Evolutionary conservation across 768 basidiomycete genomes (phyloP).

Genomic region (Russula compacta): DNA sequence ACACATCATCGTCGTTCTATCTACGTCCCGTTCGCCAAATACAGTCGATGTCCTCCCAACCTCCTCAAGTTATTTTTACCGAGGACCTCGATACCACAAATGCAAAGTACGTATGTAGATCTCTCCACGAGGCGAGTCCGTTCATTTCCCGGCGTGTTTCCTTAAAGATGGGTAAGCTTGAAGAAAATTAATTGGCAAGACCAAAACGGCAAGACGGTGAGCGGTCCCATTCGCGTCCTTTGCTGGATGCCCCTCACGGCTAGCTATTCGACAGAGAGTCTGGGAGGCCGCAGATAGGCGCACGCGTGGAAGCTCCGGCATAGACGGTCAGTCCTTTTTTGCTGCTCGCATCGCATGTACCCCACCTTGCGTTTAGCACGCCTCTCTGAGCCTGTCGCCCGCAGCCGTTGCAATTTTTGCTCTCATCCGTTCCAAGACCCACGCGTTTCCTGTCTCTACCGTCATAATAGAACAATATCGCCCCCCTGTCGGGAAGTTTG

Average conservation of each 20-base stretch:
- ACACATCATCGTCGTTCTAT: not conserved
- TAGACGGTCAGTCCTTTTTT: slow-evolving; percentile 53
- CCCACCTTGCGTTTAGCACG: not conserved
- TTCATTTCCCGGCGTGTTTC: not conserved
- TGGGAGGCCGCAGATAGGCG: slow-evolving; percentile 89
- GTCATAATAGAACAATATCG: slow-evolving; percentile 89
- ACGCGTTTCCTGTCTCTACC: slow-evolving; percentile 65
- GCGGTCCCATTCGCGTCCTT: not conserved
- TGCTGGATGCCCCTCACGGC: not conserved
- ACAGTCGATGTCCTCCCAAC: slow-evolving; percentile 11
- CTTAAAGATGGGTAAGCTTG: slow-evolving; percentile 72
- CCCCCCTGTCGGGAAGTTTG: slow-evolving; percentile 69
- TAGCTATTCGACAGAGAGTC: slow-evolving; percentile 40
- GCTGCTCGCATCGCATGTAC: not conserved
- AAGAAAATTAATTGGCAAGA: slow-evolving; percentile 78
- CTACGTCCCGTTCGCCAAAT: not conserved
- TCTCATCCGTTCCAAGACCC: slow-evolving; percentile 64
- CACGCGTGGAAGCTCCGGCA: slow-evolving; percentile 63
- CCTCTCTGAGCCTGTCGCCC: not conserved
- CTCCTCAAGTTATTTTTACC: slow-evolving; percentile 8
- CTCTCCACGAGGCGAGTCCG: not conserved
- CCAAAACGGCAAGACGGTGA: slow-evolving; percentile 63
- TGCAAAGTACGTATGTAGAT: slow-evolving; percentile 12
- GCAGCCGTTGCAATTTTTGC: slow-evolving; percentile 81
- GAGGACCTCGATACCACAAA: slow-evolving; percentile 14